A percentile compares a stretch with the other conserved stretches of the same genome.
These are phyloP conservation scores for Musa balbisiana DNA, from an alignment of 202 grass and related monocot species.

Conservation along the genomic window DNA sequence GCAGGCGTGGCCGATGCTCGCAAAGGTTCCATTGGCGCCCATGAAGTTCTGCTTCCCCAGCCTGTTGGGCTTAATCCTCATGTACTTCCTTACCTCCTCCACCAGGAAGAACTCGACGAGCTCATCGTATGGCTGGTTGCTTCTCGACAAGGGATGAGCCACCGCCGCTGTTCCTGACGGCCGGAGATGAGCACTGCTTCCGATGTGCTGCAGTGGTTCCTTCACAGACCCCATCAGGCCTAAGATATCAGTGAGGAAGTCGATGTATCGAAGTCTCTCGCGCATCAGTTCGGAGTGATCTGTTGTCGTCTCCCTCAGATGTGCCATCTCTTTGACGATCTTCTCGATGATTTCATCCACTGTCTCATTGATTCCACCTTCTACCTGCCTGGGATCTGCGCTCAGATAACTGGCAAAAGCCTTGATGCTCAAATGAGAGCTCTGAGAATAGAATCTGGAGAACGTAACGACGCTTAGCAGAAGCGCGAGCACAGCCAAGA, in stretches of 20 bases:
- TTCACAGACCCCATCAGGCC: slow-evolving; percentile 1
- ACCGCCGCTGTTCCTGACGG: background rate
- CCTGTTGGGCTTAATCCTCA: slow-evolving; percentile 21
- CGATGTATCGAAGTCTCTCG: slow-evolving; percentile 2
- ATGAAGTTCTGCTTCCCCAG: slow-evolving; percentile 25
- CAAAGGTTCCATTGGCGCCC: slow-evolving; percentile 25
- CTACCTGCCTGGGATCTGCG: background rate
- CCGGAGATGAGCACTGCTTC: background rate
- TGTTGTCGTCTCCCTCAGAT: background rate
- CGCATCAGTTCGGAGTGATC: background rate
- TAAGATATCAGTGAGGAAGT: slow-evolving; percentile 18
- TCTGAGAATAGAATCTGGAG: slow-evolving; percentile 19
- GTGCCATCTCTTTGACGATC: slow-evolving; percentile 2
- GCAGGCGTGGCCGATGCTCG: slow-evolving; percentile 29
- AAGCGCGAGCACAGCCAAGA: slow-evolving; percentile 9
- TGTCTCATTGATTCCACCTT: background rate
- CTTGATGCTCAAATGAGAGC: background rate
- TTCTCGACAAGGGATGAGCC: slow-evolving; percentile 12
- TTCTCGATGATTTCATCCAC: slow-evolving; percentile 2
- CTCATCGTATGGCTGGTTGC: background rate
- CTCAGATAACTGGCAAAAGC: background rate
- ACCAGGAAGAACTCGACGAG: slow-evolving; percentile 19
- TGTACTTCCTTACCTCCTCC: slow-evolving; percentile 24
- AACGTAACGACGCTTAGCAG: background rate
- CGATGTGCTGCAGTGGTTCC: background rate